These are phyloP conservation scores for Podila clonocystis DNA, from an alignment of 192 early-diverging fungal species.

Conservation along the genomic window DNA sequence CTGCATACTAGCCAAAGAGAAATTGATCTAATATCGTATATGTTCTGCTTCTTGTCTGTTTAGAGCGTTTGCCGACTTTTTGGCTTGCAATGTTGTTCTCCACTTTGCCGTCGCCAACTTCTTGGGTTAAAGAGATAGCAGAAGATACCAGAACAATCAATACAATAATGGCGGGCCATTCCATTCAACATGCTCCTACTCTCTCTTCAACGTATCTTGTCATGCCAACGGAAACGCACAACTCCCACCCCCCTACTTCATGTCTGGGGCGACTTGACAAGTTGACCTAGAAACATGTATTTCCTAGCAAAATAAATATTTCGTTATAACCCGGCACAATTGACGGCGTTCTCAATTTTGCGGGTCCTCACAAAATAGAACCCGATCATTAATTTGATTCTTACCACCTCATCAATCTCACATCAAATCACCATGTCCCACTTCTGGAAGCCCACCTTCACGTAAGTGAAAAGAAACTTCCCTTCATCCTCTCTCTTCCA, in stretches of 20 bases:
- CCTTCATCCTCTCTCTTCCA: not conserved
- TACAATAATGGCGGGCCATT: slow-evolving; percentile 1
- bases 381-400: slow-evolving; percentile 1
- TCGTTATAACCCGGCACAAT: too few species aligned
- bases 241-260: not conserved
- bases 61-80: slow-evolving; percentile 95
- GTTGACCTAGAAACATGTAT: too few species aligned
- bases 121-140: slow-evolving; percentile 72
- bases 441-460: slow-evolving; percentile 54
- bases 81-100: slow-evolving; percentile 84
- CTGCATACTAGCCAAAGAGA: too few species aligned
- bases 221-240: not conserved
- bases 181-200: not conserved
- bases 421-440: slow-evolving; percentile 32
- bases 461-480: slow-evolving; percentile 24
- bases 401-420: slow-evolving; percentile 8
- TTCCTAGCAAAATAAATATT: too few species aligned
- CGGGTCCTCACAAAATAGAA: slow-evolving; percentile 6
- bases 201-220: too few species aligned
- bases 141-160: not conserved
- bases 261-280: not conserved
- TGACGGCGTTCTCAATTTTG: too few species aligned
- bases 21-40: too few species aligned
- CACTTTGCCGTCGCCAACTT: slow-evolving; percentile 94
- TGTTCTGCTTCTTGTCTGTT: not conserved